Conservation (phyloP, 192 early-diverging fungal genomes). For the Coemansia sp. region DNA sequence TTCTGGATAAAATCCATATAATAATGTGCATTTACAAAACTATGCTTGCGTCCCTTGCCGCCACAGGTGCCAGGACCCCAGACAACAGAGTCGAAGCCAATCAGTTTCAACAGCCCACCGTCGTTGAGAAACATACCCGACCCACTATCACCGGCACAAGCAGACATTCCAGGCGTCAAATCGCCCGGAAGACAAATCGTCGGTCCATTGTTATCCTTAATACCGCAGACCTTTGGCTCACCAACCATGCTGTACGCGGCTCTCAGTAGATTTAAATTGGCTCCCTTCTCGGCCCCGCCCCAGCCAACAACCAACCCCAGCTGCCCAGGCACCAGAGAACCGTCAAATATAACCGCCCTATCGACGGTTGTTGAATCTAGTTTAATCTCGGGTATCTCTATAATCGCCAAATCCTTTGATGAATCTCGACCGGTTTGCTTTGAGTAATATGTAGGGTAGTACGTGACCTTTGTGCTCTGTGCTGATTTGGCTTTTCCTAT, state of each 20-base stretch:
- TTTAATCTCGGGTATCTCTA: neutral
- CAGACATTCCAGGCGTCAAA: neutral
- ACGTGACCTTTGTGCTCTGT: neutral
- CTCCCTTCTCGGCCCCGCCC: neutral
- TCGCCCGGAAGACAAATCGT: neutral
- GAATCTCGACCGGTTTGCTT: neutral
- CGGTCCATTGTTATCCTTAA: neutral
- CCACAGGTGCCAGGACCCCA: neutral
- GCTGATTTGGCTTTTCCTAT: neutral
- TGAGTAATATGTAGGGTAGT: neutral
- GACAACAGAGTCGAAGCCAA: neutral
- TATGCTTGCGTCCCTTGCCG: neutral
- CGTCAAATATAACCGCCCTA: neutral
- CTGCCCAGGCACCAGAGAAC: neutral
- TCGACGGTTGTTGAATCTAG: neutral
- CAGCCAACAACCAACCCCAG: neutral
- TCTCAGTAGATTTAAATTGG: neutral
- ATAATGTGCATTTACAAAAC: neutral
- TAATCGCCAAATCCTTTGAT: neutral
- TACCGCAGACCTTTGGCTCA: neutral
- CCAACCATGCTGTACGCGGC: neutral
- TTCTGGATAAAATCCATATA: neutral
- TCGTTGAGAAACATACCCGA: neutral
- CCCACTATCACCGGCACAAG: neutral
- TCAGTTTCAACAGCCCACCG: neutral